Conservation (phyloP, 805 yeast species). For the Candida maris region DNA sequence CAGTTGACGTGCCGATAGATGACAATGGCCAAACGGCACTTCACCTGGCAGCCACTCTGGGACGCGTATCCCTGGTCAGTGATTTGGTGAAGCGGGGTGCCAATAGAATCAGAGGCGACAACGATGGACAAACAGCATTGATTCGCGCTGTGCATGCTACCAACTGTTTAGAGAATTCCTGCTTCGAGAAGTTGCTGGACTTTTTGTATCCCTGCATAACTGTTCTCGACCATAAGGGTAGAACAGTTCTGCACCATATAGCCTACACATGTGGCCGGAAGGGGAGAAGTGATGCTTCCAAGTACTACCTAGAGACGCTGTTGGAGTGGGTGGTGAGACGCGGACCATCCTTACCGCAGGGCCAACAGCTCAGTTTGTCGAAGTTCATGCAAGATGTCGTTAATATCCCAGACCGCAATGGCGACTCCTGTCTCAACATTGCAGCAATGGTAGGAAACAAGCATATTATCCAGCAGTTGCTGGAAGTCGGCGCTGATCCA, state of each 20-base stretch:
- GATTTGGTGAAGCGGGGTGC: constrained; percentile 68
- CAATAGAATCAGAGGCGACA: constrained; percentile 67
- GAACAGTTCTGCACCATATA: constrained; percentile 86
- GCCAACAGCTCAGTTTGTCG: constrained; percentile 46
- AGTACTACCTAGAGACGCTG: constrained; percentile 67
- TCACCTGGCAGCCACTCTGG: constrained; percentile 95
- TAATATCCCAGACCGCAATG: constrained; percentile 87
- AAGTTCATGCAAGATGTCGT: constrained; percentile 66
- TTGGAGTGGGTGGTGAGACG: constrained; percentile 73
- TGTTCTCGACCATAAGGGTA: constrained; percentile 61
- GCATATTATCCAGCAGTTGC: constrained; percentile 71
- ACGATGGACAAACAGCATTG: constrained; percentile 83
- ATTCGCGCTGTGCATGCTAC: constrained; percentile 82
- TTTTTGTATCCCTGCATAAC: constrained; percentile 72
- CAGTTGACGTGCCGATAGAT: constrained; percentile 84
- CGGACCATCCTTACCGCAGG: constrained; percentile 40
- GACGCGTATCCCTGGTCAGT: constrained; percentile 64
- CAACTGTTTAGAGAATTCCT: constrained; percentile 73
- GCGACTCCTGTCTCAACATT: constrained; percentile 91
- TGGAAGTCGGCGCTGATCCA: constrained; percentile 87
- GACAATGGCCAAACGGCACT: constrained; percentile 89
- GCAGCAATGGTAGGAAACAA: constrained; percentile 86
- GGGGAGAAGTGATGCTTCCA: constrained; percentile 67
- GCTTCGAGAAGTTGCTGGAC: constrained; percentile 68
- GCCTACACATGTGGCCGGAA: constrained; percentile 74